A percentile compares a stretch with the other conserved stretches of the same genome.
These are phyloP conservation scores for Trichoderma koningiopsis DNA, from an alignment of 2,329 filamentous ascomycete genomes.

Conservation along the genomic window DNA sequence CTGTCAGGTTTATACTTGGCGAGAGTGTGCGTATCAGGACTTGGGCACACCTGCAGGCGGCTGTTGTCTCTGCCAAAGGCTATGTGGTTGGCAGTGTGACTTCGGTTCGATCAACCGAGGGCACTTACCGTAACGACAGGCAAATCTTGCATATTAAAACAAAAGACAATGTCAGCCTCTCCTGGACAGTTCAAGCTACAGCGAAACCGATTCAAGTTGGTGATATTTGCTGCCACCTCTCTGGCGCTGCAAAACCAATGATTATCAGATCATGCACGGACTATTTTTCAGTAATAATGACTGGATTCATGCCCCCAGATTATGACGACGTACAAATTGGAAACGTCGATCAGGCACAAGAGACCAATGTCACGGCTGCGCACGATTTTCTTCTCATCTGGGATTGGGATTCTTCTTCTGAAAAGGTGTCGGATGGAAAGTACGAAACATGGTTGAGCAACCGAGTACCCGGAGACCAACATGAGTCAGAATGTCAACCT, in stretches of 20 bases:
- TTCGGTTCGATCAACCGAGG: not conserved
- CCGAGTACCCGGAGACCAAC: not conserved
- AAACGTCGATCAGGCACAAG: not conserved
- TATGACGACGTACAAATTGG: not conserved
- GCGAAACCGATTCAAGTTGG: not conserved
- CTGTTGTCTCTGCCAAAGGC: not conserved
- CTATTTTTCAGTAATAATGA: constrained; percentile 1
- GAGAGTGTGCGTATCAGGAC: not conserved
- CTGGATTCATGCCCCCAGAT: not conserved
- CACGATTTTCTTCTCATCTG: constrained; percentile 11
- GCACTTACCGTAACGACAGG: not conserved
- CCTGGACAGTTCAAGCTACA: not conserved
- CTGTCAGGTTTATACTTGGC: not conserved
- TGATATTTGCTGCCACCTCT: not conserved
- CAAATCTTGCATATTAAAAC: not conserved
- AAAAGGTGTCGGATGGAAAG: not conserved
- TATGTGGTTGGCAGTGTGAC: not conserved
- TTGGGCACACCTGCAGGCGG: not conserved
- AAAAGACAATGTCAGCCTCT: not conserved
- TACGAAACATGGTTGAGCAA: not conserved
- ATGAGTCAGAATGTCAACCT: not conserved
- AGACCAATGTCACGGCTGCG: not conserved
- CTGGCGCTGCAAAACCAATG: not conserved
- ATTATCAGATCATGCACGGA: not conserved
- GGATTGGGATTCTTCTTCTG: not conserved